Evolutionary conservation across 2,329 filamentous ascomycete species (phyloP).

Genomic region (Neonectria coccinea): DNA sequence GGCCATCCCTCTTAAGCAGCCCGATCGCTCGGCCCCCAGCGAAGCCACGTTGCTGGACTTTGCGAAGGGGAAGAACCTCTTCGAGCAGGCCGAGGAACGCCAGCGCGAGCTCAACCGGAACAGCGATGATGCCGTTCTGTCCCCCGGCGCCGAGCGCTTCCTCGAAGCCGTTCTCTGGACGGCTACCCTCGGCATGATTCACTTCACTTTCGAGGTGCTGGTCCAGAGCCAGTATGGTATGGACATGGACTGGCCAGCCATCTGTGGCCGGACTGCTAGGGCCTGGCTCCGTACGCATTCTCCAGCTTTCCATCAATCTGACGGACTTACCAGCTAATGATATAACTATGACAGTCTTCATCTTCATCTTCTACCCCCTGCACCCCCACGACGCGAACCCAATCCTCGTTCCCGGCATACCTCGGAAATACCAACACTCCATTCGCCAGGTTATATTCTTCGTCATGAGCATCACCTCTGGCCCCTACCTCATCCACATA

Average conservation of each 20-base stretch:
- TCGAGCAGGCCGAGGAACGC: slow-evolving; percentile 60
- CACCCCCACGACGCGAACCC: slow-evolving; percentile 65
- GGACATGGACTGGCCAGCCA: slow-evolving; percentile 69
- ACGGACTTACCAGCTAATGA: slow-evolving; percentile 13
- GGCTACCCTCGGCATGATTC: slow-evolving; percentile 74
- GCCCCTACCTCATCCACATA: slow-evolving; percentile 84
- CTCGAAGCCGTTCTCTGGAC: slow-evolving; percentile 70
- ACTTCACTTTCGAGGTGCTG: slow-evolving; percentile 82
- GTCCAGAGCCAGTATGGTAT: slow-evolving; percentile 84
- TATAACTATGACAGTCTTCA: slow-evolving; percentile 58
- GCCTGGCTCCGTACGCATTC: slow-evolving; percentile 63
- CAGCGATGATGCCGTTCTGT: slow-evolving; percentile 52
- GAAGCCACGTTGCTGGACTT: slow-evolving; percentile 79
- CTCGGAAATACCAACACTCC: slow-evolving; percentile 58
- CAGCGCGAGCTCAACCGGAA: slow-evolving; percentile 48
- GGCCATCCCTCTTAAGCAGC: slow-evolving; percentile 73
- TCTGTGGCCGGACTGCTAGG: slow-evolving; percentile 64
- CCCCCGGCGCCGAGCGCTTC: slow-evolving; percentile 62
- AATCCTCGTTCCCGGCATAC: slow-evolving; percentile 62
- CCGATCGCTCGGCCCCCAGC: slow-evolving; percentile 71
- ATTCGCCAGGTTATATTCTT: slow-evolving; percentile 74
- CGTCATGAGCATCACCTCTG: slow-evolving; percentile 67
- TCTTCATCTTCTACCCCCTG: slow-evolving; percentile 66
- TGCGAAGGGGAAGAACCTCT: slow-evolving; percentile 72
- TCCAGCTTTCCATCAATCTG: not conserved